phyloP scores from a whole-genome alignment of 805 yeast species.

The Saccharomycopsis selenospora region DNA sequence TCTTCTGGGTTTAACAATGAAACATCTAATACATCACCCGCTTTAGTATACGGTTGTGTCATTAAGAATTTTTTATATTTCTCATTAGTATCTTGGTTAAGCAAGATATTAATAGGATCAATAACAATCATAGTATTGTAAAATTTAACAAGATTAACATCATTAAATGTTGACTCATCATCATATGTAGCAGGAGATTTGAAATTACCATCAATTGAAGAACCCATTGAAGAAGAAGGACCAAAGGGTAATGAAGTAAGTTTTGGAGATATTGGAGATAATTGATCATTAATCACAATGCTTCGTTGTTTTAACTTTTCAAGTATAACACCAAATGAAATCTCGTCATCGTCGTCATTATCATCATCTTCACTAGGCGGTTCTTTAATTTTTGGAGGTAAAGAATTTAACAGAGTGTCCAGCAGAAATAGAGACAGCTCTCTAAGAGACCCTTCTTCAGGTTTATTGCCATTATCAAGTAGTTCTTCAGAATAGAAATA shows the following conservation, averaged over 20 bases:
- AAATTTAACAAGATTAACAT: slow-evolving; percentile 10
- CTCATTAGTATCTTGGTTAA: neutral
- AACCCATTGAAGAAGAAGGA: neutral
- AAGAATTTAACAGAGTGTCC: neutral
- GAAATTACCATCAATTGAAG: neutral
- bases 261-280: neutral
- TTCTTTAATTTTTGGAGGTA: no score
- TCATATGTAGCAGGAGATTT: neutral
- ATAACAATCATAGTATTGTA: slow-evolving; percentile 22
- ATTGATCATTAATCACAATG: neutral
- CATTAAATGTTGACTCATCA: neutral
- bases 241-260: neutral
- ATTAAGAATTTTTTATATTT: neutral
- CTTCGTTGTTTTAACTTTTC: neutral
- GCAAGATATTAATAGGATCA: slow-evolving; percentile 20
- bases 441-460: neutral
- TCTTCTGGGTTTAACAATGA: no score
- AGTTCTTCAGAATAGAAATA: slow-evolving; percentile 2
- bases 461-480: neutral
- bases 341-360: neutral
- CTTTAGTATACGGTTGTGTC: neutral
- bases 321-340: neutral
- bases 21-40: neutral
- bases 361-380: neutral
- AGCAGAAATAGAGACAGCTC: neutral